Conservation (phyloP, 495 filamentous ascomycete species). For the Pyrenopolyporus hunteri region DNA sequence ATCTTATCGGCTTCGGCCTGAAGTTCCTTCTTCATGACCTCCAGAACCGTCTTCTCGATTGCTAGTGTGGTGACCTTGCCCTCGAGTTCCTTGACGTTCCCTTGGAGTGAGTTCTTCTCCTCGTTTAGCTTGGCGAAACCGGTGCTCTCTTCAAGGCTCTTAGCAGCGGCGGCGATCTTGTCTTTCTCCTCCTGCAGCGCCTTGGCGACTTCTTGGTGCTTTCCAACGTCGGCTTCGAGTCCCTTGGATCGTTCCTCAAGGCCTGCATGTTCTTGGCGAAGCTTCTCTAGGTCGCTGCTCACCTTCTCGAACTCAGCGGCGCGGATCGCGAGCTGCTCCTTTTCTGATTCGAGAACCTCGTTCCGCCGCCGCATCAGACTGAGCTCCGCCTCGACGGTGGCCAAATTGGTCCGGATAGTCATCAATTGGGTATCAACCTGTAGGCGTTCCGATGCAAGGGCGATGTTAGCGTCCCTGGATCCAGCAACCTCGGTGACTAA, state of each 20-base stretch:
- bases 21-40: slow-evolving; percentile 36
- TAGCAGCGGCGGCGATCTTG: slow-evolving; percentile 26
- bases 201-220: slow-evolving; percentile 23
- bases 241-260: slow-evolving; percentile 33
- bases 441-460: slow-evolving; percentile 36
- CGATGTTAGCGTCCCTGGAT: slow-evolving; percentile 42
- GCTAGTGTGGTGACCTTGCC: slow-evolving; percentile 43
- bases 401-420: slow-evolving; percentile 33
- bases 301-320: slow-evolving; percentile 33
- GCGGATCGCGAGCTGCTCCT: slow-evolving; percentile 34
- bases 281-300: slow-evolving; percentile 36
- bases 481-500: slow-evolving; percentile 40
- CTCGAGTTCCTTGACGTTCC: slow-evolving; percentile 41
- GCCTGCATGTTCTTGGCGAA: slow-evolving; percentile 35
- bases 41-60: slow-evolving; percentile 42
- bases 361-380: slow-evolving; percentile 25
- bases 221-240: slow-evolving; percentile 34
- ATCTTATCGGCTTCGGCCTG: slow-evolving; percentile 47
- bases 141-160: slow-evolving; percentile 30
- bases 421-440: slow-evolving; percentile 30
- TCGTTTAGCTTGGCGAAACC: slow-evolving; percentile 31
- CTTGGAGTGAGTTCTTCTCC: slow-evolving; percentile 40
- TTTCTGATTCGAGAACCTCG: slow-evolving; percentile 32
- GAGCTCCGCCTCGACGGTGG: slow-evolving; percentile 34
- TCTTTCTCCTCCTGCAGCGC: slow-evolving; percentile 36